Conservation (phyloP, 208 protist genomes). For the Leishmania gerbilli region DNA sequence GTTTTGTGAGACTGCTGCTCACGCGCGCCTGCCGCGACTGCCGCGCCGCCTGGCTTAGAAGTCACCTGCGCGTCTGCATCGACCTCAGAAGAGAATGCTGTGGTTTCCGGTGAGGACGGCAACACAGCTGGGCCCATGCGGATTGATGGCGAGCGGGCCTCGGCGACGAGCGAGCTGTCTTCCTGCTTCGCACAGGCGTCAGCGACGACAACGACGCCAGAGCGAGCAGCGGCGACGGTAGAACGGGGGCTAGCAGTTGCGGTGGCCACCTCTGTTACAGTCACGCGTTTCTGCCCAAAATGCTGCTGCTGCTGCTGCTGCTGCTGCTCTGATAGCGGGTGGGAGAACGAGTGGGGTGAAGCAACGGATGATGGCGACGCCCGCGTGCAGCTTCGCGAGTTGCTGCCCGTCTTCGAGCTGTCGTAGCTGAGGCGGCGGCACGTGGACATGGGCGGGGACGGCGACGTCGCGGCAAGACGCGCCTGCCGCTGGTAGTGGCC, state of each 20-base stretch:
- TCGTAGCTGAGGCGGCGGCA: conserved; percentile 35
- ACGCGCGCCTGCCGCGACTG: background rate
- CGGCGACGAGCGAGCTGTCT: background rate
- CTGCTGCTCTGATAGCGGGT: background rate
- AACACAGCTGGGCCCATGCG: background rate
- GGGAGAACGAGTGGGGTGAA: background rate
- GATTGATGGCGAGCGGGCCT: conserved; percentile 3
- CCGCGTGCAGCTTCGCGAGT: conserved; percentile 10
- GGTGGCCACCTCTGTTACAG: background rate
- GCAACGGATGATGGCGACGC: background rate
- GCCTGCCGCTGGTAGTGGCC: background rate
- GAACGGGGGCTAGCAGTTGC: background rate
- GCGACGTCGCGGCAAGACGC: conserved; percentile 7
- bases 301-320: background rate
- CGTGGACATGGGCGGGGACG: conserved; percentile 25
- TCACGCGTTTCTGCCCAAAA: conserved; percentile 5
- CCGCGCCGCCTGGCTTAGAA: background rate
- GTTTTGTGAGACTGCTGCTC: background rate
- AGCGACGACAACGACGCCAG: background rate
- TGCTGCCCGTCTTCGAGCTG: conserved; percentile 22
- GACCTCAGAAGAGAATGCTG: background rate
- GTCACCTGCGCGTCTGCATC: background rate
- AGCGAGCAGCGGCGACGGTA: background rate
- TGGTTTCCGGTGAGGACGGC: background rate
- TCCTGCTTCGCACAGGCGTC: background rate